These are phyloP conservation scores for Fusarium nelsonii DNA, from an alignment of 2,329 filamentous ascomycete species.

Conservation along the genomic window DNA sequence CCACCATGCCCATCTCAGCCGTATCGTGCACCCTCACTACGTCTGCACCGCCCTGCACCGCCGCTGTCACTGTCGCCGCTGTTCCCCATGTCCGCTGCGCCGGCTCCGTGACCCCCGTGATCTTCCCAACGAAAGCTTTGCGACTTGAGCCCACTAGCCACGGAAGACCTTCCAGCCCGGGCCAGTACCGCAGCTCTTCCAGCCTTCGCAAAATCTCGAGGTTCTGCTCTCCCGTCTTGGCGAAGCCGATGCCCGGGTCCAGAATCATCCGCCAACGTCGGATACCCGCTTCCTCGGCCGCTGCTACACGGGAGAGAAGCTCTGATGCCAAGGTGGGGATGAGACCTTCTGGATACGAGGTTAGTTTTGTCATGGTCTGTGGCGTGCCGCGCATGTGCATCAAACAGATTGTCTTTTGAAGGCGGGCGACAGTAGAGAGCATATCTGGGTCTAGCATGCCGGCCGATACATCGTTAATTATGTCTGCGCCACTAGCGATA, in stretches of 20 bases:
- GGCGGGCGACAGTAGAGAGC: constrained; percentile 81
- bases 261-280: constrained; percentile 94
- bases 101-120: constrained; percentile 81
- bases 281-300: constrained; percentile 83
- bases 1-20: constrained; percentile 84
- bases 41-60: constrained; percentile 88
- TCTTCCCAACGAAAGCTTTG: constrained; percentile 87
- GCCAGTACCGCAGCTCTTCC: constrained; percentile 72
- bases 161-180: constrained; percentile 76
- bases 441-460: constrained; percentile 83
- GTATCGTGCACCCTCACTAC: constrained; percentile 94
- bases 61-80: constrained; percentile 86
- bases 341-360: constrained; percentile 76
- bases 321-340: constrained; percentile 75
- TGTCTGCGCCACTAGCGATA: constrained; percentile 83
- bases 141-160: constrained; percentile 92
- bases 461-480: constrained; percentile 94
- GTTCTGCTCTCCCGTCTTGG: constrained; percentile 86
- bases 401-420: constrained; percentile 82
- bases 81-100: constrained; percentile 85
- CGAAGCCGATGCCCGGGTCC: constrained; percentile 94
- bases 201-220: constrained; percentile 80
- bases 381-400: constrained; percentile 97
- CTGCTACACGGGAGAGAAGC: constrained; percentile 75
- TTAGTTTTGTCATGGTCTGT: constrained; percentile 79